phyloP scores from a whole-genome alignment of 257 asterid species.

The Nemophila menziesii region DNA sequence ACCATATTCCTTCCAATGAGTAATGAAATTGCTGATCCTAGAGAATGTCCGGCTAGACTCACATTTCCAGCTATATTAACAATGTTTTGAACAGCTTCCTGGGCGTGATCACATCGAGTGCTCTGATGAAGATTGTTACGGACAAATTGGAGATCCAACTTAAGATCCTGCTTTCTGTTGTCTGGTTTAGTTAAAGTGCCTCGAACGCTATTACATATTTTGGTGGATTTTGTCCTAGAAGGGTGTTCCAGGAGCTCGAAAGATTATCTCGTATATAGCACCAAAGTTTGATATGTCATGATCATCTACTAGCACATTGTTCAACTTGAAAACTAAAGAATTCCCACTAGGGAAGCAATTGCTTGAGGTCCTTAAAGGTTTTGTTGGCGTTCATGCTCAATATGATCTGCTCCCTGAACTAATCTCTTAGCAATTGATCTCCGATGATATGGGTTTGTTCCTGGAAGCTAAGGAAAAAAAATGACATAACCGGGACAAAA shows the following conservation, averaged over 20 bases:
- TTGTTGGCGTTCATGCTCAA: constrained; percentile 42
- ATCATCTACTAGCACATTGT: constrained; percentile 26
- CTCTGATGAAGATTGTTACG: background rate
- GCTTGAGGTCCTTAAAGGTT: constrained; percentile 32
- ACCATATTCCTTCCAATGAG: constrained; percentile 3
- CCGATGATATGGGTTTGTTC: constrained; percentile 18
- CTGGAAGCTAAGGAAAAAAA: background rate
- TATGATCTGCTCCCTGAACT: constrained; percentile 44
- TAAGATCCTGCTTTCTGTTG: constrained; percentile 1
- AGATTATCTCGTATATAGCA: constrained; percentile 2
- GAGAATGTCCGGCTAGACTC: constrained; percentile 10
- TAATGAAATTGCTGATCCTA: constrained; percentile 6
- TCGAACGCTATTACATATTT: constrained; percentile 32
- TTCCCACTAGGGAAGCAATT: constrained; percentile 17
- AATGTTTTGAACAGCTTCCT: background rate
- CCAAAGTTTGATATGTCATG: constrained; percentile 41
- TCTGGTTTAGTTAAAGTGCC: background rate
- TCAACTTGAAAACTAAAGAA: constrained; percentile 35
- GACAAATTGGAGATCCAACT: background rate
- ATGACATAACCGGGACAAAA: background rate
- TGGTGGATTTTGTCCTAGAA: constrained; percentile 21
- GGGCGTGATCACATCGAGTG: background rate
- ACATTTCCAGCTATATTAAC: background rate
- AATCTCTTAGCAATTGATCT: constrained; percentile 50
- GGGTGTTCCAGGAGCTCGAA: constrained; percentile 9